phyloP scores from a whole-genome alignment of 2,329 filamentous ascomycete genomes.

The Exophiala spinifera region DNA sequence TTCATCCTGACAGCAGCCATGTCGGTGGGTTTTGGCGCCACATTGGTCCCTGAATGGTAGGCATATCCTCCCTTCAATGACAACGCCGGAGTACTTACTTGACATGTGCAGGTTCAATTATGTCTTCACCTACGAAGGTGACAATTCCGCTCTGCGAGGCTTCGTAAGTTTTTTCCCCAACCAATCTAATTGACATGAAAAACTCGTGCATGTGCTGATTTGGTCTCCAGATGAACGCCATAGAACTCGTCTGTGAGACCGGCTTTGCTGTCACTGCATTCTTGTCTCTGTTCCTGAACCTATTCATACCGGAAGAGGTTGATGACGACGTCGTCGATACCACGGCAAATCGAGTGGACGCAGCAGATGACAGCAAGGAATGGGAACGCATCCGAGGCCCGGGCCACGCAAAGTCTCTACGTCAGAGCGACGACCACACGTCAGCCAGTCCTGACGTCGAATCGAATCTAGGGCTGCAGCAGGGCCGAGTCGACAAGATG shows the following conservation, averaged over 20 bases:
- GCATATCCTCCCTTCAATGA: not conserved
- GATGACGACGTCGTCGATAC: conserved; percentile 42
- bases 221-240: conserved; percentile 34
- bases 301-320: conserved; percentile 75
- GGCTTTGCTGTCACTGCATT: conserved; percentile 35
- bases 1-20: conserved; percentile 63
- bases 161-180: not conserved
- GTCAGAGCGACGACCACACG: conserved; percentile 9
- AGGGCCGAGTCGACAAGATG: conserved; percentile 1
- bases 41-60: conserved; percentile 42
- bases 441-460: conserved; percentile 7
- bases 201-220: not conserved
- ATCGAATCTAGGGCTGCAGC: not conserved
- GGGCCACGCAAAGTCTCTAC: conserved; percentile 6
- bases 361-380: conserved; percentile 17
- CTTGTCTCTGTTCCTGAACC: conserved; percentile 63
- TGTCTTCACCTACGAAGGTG: conserved; percentile 43
- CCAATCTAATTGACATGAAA: not conserved
- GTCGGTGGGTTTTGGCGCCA: conserved; percentile 56
- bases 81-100: not conserved
- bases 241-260: conserved; percentile 67
- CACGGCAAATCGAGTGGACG: conserved; percentile 22
- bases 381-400: conserved; percentile 23
- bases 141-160: conserved; percentile 67
- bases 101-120: conserved; percentile 34